Conservation (phyloP, 2,329 filamentous ascomycete species). For the Plectosphaerella sp. region DNA sequence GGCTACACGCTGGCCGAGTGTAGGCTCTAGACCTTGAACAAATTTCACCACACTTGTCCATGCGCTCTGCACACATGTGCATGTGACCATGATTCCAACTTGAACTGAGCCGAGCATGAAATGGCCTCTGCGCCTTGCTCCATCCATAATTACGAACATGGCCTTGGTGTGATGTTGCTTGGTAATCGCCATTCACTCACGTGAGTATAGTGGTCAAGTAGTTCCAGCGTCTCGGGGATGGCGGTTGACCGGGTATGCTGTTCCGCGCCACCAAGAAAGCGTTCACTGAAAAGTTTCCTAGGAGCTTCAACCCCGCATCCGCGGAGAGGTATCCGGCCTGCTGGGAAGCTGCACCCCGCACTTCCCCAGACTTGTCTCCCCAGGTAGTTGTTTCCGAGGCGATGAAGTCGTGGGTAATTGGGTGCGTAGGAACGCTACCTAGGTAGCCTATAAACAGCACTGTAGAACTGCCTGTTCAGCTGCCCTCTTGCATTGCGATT, state of each 20-base stretch:
- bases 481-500: not conserved
- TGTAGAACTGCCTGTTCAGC: not conserved
- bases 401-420: not conserved
- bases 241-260: not conserved
- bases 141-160: not conserved
- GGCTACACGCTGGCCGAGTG: not conserved
- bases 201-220: no score
- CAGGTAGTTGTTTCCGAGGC: not conserved
- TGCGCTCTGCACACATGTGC: not conserved
- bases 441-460: not conserved
- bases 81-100: not conserved
- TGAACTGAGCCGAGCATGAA: not conserved
- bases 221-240: not conserved
- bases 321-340: not conserved
- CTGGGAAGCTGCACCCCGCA: not conserved
- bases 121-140: not conserved
- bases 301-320: not conserved
- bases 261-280: not conserved
- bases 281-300: not conserved
- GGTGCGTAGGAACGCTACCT: not conserved
- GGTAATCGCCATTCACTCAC: not conserved
- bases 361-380: not conserved
- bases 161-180: not conserved
- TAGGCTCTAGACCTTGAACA: not conserved
- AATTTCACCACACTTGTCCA: not conserved